A percentile compares a stretch with the other conserved stretches of the same genome.
Conservation (phyloP, 108 stramenopile species). For the Tribonema minus region DNA sequence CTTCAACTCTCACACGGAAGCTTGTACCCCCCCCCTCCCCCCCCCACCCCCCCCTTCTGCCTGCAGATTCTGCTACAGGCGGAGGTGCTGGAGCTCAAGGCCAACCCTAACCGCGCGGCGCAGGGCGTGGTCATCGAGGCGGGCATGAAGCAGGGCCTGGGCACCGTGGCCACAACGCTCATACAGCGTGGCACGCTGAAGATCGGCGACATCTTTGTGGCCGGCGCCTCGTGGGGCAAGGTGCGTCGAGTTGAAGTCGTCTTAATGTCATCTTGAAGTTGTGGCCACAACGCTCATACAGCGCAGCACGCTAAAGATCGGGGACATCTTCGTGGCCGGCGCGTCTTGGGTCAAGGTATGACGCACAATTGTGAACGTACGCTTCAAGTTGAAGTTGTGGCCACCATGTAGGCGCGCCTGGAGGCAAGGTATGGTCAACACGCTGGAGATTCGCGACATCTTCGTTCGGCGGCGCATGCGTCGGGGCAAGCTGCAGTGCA, state of each 20-base stretch:
- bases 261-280: too few relatives aligned
- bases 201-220: constrained; percentile 86
- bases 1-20: too few relatives aligned
- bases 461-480: too few relatives aligned
- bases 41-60: too few relatives aligned
- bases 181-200: constrained; percentile 88
- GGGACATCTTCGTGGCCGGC: constrained; percentile 88
- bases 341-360: constrained; percentile 75
- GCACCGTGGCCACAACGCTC: constrained; percentile 84
- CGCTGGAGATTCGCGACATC: too few relatives aligned
- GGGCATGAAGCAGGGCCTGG: constrained; percentile 68
- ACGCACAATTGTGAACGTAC: too few relatives aligned
- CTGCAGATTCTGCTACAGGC: constrained; percentile 65
- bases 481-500: too few relatives aligned
- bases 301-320: constrained; percentile 84
- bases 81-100: constrained; percentile 81
- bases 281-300: constrained; percentile 87
- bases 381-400: too few relatives aligned
- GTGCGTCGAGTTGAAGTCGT: too few relatives aligned
- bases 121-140: constrained; percentile 91
- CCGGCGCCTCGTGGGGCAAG: constrained; percentile 79
- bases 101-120: constrained; percentile 75
- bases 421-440: too few relatives aligned
- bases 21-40: too few relatives aligned
- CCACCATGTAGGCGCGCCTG: too few relatives aligned